Conservation (phyloP, 2,329 filamentous ascomycete species). For the Colletotrichum tropicale region DNA sequence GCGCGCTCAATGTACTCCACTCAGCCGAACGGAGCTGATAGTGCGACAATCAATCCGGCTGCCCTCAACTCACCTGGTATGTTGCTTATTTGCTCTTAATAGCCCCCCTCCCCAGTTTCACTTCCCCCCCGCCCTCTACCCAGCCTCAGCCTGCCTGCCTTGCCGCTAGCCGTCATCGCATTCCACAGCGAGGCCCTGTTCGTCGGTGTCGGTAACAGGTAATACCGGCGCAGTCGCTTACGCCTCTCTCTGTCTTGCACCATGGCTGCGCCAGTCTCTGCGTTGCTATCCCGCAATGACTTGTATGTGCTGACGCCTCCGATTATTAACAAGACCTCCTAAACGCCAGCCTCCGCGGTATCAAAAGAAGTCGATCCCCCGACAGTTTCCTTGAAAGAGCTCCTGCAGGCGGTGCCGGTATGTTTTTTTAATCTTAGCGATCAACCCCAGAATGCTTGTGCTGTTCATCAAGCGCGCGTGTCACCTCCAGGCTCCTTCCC, state of each 20-base stretch:
- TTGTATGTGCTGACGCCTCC: constrained; percentile 29
- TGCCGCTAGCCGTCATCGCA: constrained; percentile 18
- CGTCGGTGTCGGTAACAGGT: not conserved
- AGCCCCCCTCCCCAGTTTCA: not conserved
- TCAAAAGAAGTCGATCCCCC: constrained; percentile 82
- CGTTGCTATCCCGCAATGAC: constrained; percentile 6
- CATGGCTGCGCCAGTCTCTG: constrained; percentile 12
- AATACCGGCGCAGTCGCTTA: constrained; percentile 3
- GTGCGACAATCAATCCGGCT: constrained; percentile 90
- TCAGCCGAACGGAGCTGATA: constrained; percentile 77
- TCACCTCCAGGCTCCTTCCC: constrained; percentile 36
- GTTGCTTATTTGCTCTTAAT: constrained; percentile 35
- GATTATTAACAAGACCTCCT: constrained; percentile 49
- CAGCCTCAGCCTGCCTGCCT: constrained; percentile 14
- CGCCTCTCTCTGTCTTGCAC: not conserved
- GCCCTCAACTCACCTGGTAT: constrained; percentile 82
- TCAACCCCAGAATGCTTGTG: constrained; percentile 3
- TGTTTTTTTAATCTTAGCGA: constrained; percentile 44
- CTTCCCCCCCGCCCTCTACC: not conserved
- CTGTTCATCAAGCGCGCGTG: constrained; percentile 23
- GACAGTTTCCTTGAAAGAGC: constrained; percentile 64
- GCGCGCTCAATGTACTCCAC: constrained; percentile 56
- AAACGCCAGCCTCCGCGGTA: constrained; percentile 65
- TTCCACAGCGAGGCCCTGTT: constrained; percentile 10
- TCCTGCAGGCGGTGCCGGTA: constrained; percentile 74